phyloP scores from a whole-genome alignment of 2,329 filamentous ascomycete species.

The Exophiala sideris region DNA sequence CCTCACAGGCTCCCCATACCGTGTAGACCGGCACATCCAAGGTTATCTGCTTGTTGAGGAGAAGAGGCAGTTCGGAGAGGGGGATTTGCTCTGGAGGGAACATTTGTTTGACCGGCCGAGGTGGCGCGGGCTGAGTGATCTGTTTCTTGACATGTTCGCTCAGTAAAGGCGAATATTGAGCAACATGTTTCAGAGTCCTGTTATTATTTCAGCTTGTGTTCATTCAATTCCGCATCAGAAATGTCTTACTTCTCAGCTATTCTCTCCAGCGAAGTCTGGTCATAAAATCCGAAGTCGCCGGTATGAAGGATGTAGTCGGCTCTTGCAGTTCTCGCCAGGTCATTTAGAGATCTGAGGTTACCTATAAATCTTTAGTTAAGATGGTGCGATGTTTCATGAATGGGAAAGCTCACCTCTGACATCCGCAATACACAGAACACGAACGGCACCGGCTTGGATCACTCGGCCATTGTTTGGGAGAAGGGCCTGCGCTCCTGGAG shows the following conservation, averaged over 20 bases:
- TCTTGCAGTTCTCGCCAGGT: slow-evolving; percentile 88
- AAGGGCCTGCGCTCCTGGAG: slow-evolving; percentile 46
- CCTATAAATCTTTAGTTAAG: slow-evolving; percentile 52
- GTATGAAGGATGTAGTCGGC: slow-evolving; percentile 98
- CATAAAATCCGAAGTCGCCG: slow-evolving; percentile 98
- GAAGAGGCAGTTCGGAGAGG: slow-evolving; percentile 85
- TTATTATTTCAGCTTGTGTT: slow-evolving; percentile 20
- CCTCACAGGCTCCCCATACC: slow-evolving; percentile 97
- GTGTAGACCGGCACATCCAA: slow-evolving; percentile 97
- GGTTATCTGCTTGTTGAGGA: slow-evolving; percentile 82
- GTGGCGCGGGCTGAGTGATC: slow-evolving; percentile 65
- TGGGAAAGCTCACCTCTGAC: slow-evolving; percentile 44
- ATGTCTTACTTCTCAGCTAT: slow-evolving; percentile 92
- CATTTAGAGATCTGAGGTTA: slow-evolving; percentile 91
- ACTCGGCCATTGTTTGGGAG: slow-evolving; percentile 50
- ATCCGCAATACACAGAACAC: slow-evolving; percentile 50
- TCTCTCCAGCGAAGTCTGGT: slow-evolving; percentile 88
- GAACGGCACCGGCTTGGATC: slow-evolving; percentile 46
- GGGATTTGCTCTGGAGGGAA: slow-evolving; percentile 79
- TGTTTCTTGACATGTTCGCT: slow-evolving; percentile 68
- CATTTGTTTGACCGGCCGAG: slow-evolving; percentile 69
- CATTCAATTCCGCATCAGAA: not conserved
- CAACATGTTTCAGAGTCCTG: slow-evolving; percentile 95
- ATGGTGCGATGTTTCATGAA: not conserved
- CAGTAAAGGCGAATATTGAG: slow-evolving; percentile 94